Base-by-base conservation (phyloP, 768 basidiomycete species). In the Collybia mongolica region DNA sequence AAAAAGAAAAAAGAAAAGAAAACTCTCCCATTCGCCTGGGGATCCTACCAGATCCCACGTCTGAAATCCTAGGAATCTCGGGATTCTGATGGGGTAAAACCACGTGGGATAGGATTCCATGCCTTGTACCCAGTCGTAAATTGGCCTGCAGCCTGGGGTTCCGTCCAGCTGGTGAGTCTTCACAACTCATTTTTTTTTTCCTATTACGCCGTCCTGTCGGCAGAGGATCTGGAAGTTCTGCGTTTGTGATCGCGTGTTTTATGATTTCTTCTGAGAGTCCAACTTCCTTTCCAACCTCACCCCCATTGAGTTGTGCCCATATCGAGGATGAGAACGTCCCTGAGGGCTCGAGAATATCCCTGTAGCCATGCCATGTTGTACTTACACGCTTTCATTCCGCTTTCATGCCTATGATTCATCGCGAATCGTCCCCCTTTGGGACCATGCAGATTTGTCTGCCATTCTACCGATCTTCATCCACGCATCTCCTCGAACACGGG, bases 381-480 rank as follows among this genome's bases (percentile, higher is more conserved):
- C 18, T 28, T 46, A 50, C 56, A 60, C 58, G 53, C 45, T 56
- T 45, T 48, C 46, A 41, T 28, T 28, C 26, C 26, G 26, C 26
- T 28, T 28, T 28, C 26, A 22, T 48, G 46, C 36, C 52, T 47
- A 55, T 53, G 49, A 52, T 53, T 52, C 52, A 46, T 46, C 44
- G 44, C 44, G 44, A 48, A 38, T 40, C 59, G 56, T 55, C 46
- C 42, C 44, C 48, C 54, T 28, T 53, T 46, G 52, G 57, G 45
- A 51, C 55, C 39, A 49, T 48, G 56, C 53, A 58, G 63, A 63
- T 58, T 63, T 56, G 48, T 32, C 32, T 52, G 52, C 56, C 51
- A 56, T 49, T 63, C 57, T 69, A 65, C 71, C 68, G 71, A 76
- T 76, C 76, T 73, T 68, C 70, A 71, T 68, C 67, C 61, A 52